phyloP scores from a whole-genome alignment of 495 filamentous ascomycete species.

The Xylaria bambusicola region DNA sequence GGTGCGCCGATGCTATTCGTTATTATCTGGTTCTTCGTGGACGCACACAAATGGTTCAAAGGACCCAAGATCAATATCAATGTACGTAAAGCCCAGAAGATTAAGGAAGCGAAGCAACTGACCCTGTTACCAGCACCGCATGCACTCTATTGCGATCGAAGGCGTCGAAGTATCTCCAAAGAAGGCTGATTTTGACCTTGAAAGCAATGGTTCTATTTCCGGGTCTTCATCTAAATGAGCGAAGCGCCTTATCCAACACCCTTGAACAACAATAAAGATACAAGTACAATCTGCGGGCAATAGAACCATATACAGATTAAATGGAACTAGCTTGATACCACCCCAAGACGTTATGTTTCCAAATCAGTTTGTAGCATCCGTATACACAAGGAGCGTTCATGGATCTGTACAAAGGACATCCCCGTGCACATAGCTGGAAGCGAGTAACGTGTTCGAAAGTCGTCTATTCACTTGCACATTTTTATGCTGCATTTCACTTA shows the following conservation, averaged over 20 bases:
- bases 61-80: slow-evolving; percentile 71
- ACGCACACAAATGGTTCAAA: slow-evolving; percentile 71
- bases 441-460: too few relatives aligned
- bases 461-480: too few relatives aligned
- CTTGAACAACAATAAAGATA: too few relatives aligned
- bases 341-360: too few relatives aligned
- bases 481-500: too few relatives aligned
- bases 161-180: slow-evolving; percentile 15
- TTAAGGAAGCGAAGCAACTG: slow-evolving; percentile 10
- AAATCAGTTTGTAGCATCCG: too few relatives aligned
- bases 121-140: slow-evolving; percentile 26
- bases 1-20: slow-evolving; percentile 56
- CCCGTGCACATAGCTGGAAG: too few relatives aligned
- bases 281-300: neutral
- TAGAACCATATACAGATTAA: too few relatives aligned
- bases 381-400: too few relatives aligned
- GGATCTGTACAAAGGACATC: too few relatives aligned
- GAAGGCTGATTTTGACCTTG: slow-evolving; percentile 26
- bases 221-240: slow-evolving; percentile 12
- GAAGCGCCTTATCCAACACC: too few relatives aligned
- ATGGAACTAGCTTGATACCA: too few relatives aligned
- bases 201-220: slow-evolving; percentile 26
- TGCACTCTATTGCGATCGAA: slow-evolving; percentile 27
- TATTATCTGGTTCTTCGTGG: slow-evolving; percentile 68
- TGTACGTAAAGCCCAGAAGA: slow-evolving; percentile 18